Evolutionary conservation across 2,329 filamentous ascomycete genomes (phyloP).

Genomic region (Talaromyces amestolkiae): DNA sequence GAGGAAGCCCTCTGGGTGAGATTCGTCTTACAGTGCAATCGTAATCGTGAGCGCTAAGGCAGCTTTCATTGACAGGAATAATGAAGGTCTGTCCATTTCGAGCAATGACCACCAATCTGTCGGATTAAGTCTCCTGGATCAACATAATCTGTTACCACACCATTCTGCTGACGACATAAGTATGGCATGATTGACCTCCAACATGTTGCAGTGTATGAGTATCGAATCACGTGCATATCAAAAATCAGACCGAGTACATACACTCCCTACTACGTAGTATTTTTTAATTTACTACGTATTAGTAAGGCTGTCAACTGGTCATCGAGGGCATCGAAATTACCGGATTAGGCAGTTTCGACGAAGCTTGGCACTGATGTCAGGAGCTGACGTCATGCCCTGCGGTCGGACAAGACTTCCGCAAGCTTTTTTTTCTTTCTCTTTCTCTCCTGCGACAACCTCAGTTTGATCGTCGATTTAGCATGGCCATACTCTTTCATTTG

Average conservation of each 20-base stretch:
- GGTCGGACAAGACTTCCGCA: background rate
- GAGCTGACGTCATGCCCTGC: background rate
- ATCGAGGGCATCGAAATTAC: background rate
- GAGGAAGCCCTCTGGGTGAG: no score
- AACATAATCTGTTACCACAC: background rate
- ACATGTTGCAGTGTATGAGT: background rate
- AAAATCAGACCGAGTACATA: no score
- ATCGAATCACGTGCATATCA: no score
- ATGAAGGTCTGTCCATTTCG: constrained; percentile 27
- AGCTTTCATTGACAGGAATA: constrained; percentile 47
- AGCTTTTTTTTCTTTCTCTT: background rate
- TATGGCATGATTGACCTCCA: background rate
- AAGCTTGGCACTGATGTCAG: background rate
- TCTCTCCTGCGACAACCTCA: background rate
- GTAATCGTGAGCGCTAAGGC: constrained; percentile 56
- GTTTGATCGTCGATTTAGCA: background rate
- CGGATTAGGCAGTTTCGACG: background rate
- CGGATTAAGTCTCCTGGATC: constrained; percentile 21
- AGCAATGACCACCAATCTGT: constrained; percentile 26
- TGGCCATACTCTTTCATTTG: background rate
- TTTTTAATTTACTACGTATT: no score
- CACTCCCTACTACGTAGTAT: no score
- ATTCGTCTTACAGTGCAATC: constrained; percentile 55
- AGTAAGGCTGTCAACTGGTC: background rate
- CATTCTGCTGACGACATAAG: background rate